These are phyloP conservation scores for Epicoccum sorghinum DNA, from an alignment of 2,329 filamentous ascomycete genomes.

Conservation along the genomic window DNA sequence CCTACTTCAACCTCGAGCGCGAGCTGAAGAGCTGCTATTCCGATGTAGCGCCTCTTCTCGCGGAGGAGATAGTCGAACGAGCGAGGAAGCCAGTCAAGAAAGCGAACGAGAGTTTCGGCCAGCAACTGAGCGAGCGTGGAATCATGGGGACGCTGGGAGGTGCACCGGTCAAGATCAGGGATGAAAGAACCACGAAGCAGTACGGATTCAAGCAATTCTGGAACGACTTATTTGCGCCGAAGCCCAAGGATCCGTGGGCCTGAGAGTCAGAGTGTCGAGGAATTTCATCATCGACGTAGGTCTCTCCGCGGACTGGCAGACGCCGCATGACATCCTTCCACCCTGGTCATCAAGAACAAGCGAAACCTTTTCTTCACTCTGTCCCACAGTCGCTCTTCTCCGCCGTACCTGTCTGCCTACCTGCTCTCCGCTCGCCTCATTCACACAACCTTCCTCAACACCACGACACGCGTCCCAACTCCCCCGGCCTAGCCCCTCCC, in stretches of 20 bases:
- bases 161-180: constrained; percentile 67
- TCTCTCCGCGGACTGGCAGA: no score
- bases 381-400: no score
- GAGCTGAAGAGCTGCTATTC: constrained; percentile 83
- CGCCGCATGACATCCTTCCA: no score
- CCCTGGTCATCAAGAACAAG: no score
- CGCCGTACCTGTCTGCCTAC: no score
- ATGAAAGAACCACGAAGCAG: constrained; percentile 70
- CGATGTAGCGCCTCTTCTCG: constrained; percentile 79
- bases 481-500: no score
- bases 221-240: constrained; percentile 72
- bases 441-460: background rate
- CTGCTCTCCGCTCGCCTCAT: background rate
- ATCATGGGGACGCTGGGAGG: constrained; percentile 68
- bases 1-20: constrained; percentile 83
- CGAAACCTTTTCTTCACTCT: no score
- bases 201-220: constrained; percentile 92
- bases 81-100: constrained; percentile 58
- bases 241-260: constrained; percentile 11
- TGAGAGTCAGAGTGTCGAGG: background rate
- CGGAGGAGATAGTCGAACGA: constrained; percentile 73
- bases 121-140: constrained; percentile 52
- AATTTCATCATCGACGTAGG: background rate
- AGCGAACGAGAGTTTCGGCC: constrained; percentile 40
- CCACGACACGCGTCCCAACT: no score